A percentile compares a stretch with the other conserved stretches of the same genome.
Conservation (phyloP, 495 filamentous ascomycete genomes). For the Aspergillus conjunctus region DNA sequence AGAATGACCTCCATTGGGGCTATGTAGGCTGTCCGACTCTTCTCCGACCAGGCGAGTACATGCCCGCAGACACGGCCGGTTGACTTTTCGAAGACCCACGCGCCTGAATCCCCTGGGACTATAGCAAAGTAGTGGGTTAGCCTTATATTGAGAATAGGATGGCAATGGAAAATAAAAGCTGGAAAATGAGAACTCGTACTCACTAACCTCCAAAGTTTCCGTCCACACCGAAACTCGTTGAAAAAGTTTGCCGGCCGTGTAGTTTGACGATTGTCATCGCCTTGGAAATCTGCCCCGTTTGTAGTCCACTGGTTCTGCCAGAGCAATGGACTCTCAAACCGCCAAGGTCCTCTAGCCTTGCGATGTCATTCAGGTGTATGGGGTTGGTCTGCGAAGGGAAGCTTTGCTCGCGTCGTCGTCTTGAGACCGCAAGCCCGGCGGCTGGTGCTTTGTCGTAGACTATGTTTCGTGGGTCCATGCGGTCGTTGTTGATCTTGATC, state of each 20-base stretch:
- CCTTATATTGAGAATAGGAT: slow-evolving; percentile 5
- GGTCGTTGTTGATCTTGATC: slow-evolving; percentile 73
- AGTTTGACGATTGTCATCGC: slow-evolving; percentile 81
- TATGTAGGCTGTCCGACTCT: slow-evolving; percentile 79
- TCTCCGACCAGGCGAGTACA: slow-evolving; percentile 81
- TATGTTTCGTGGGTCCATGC: slow-evolving; percentile 70
- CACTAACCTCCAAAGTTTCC: slow-evolving; percentile 67
- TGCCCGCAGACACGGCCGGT: slow-evolving; percentile 84
- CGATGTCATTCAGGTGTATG: slow-evolving; percentile 46
- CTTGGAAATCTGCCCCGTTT: slow-evolving; percentile 71
- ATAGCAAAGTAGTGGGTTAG: slow-evolving; percentile 10
- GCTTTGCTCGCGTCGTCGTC: slow-evolving; percentile 19
- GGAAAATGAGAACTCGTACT: slow-evolving; percentile 15
- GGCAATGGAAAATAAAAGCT: slow-evolving; percentile 3
- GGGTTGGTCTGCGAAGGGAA: slow-evolving; percentile 29
- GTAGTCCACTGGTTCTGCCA: slow-evolving; percentile 85
- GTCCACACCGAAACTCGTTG: slow-evolving; percentile 77
- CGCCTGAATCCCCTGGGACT: slow-evolving; percentile 88
- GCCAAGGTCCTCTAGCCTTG: slow-evolving; percentile 59
- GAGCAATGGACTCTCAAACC: slow-evolving; percentile 82
- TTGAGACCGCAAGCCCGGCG: slow-evolving; percentile 24
- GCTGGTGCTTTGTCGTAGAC: slow-evolving; percentile 52
- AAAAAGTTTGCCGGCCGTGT: slow-evolving; percentile 75
- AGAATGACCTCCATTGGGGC: slow-evolving; percentile 91
- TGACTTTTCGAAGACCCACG: slow-evolving; percentile 86